Evolutionary conservation across 257 asterid genomes (phyloP).

Genomic region (Rhazya stricta): DNA sequence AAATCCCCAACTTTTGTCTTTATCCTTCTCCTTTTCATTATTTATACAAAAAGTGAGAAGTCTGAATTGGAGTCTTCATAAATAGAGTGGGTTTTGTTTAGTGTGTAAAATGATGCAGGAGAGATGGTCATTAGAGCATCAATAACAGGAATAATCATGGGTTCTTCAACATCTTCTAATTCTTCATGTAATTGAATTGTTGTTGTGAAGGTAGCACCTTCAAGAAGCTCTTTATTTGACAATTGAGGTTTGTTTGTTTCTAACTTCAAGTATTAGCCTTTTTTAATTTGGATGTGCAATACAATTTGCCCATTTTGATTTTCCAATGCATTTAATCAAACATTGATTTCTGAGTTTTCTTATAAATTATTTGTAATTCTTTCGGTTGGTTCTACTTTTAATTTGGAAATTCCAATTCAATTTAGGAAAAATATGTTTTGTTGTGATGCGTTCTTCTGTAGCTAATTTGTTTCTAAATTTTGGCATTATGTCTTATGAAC

Average conservation of each 20-base stretch:
- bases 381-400: background rate
- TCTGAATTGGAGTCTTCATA: background rate
- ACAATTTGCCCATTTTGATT: background rate
- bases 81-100: slow-evolving; percentile 3
- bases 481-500: background rate
- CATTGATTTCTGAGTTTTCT: background rate
- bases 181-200: slow-evolving; percentile 43
- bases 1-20: no score
- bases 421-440: background rate
- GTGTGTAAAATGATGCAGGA: background rate
- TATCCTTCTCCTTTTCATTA: no score
- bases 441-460: background rate
- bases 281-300: no score
- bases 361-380: background rate
- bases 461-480: background rate
- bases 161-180: slow-evolving; percentile 44
- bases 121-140: slow-evolving; percentile 60
- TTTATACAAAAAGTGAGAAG: no score
- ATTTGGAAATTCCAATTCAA: background rate
- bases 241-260: slow-evolving; percentile 48
- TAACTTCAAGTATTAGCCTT: background rate
- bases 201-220: slow-evolving; percentile 30
- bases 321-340: no score
- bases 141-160: slow-evolving; percentile 45
- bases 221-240: slow-evolving; percentile 57